Base-by-base conservation (phyloP, 2,329 filamentous ascomycete genomes). In the Exophiala dermatitidis region DNA sequence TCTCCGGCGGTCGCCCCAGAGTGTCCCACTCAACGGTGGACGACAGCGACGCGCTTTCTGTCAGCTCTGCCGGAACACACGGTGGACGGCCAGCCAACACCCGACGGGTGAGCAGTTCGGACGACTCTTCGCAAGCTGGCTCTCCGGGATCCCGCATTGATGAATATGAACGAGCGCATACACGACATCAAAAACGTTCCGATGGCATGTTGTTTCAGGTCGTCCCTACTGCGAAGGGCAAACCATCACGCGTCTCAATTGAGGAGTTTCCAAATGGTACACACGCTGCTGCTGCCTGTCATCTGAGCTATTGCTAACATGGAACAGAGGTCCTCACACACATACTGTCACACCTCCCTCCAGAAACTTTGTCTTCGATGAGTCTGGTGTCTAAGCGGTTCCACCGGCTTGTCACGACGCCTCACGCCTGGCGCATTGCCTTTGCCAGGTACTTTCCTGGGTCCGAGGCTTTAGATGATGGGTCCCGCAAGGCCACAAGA, bases 371-470 rank as follows among this genome's bases (percentile, higher is more conserved):
- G 63, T 83, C 85, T 12, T 81, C 85, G 6, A 85, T 95, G 7
- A 85, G 90, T 12, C 78, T 95, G 47, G 89, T 97, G 31, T 96
- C 88, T 33, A 88, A 84, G 64, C 86, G 88, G 50, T 94, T 97
- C 67, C 88, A 95, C 69, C 78, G 79, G 48, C 76, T 97, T 38
- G 86, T 97, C 52, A 95, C 89, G 3, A 91, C 88, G 1, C 88
- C 90, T 10, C 89, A 96, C 71, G 90, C 90, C 5, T 97, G 91
- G 91, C 83, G 89, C 59, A 87, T 90, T 67, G 91, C 90, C 4
- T 97, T 97, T 66, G 80, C 88, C 62, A 88, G 90, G 58, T 91
- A 84, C 71, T 98, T 97, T 63, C 88, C 88, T 0, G 90, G 87
- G 1, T 81, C 85, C 28, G 80, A 85, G 64, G 77, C 77, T 4